phyloP scores from a whole-genome alignment of 2,329 filamentous ascomycete genomes.

The Hymenoscyphus repandus region DNA sequence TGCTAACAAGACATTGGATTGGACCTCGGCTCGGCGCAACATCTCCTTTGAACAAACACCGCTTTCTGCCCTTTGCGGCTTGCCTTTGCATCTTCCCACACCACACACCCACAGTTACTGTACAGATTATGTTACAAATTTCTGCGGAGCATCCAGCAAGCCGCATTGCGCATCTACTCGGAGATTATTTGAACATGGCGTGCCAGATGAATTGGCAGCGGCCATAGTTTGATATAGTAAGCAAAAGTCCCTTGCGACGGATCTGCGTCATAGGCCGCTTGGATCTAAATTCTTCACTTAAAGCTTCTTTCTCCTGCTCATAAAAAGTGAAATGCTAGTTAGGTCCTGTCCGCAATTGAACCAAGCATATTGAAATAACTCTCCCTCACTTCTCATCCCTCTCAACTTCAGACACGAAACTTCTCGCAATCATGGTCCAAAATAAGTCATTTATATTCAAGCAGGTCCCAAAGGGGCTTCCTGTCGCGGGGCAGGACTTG shows the following conservation, averaged over 20 bases:
- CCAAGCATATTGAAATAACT: background rate
- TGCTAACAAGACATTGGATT: background rate
- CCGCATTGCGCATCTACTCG: too few relatives aligned
- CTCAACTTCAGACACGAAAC: background rate
- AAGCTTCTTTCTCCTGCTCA: background rate
- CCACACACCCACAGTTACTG: too few relatives aligned
- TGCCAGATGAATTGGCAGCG: background rate
- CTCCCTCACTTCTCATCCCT: background rate
- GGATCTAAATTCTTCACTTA: background rate
- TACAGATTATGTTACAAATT: too few relatives aligned
- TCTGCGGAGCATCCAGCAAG: too few relatives aligned
- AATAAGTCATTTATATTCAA: slow-evolving; percentile 79
- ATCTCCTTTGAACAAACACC: too few relatives aligned
- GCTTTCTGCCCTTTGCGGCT: too few relatives aligned
- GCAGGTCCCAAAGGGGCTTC: slow-evolving; percentile 58
- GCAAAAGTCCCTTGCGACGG: background rate
- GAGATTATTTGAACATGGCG: background rate
- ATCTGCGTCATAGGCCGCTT: background rate
- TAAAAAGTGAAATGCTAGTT: background rate
- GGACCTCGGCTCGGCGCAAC: background rate
- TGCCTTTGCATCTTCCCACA: too few relatives aligned
- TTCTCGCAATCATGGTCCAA: slow-evolving; percentile 36
- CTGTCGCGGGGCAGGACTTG: slow-evolving; percentile 67
- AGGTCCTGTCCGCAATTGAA: background rate
- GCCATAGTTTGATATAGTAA: background rate